These are phyloP conservation scores for Botrytis galanthina DNA, from an alignment of 2,329 filamentous ascomycete genomes.

Conservation along the genomic window DNA sequence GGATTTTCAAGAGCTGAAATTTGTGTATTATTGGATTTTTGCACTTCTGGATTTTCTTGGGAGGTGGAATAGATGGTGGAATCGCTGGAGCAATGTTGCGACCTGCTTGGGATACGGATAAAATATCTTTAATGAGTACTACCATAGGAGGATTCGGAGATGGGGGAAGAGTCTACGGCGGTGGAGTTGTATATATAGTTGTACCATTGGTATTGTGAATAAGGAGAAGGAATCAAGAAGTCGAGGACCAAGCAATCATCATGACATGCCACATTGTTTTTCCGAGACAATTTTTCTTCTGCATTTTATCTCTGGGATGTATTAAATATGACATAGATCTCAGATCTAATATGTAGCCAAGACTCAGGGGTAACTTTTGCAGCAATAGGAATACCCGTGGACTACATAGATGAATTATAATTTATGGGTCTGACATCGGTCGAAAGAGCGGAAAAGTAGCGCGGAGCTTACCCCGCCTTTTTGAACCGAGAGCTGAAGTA, in stretches of 20 bases:
- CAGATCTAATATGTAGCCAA: neutral
- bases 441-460: neutral
- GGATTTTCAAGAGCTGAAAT: slow-evolving; percentile 38
- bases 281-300: neutral
- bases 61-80: slow-evolving; percentile 4
- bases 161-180: neutral
- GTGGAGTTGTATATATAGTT: slow-evolving; percentile 3
- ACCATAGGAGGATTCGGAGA: neutral
- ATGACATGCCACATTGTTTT: neutral
- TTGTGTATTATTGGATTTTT: slow-evolving; percentile 27
- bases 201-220: neutral
- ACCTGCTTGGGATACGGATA: neutral
- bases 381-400: neutral
- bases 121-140: neutral
- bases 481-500: neutral
- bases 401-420: neutral
- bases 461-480: slow-evolving; percentile 12
- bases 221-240: slow-evolving; percentile 1
- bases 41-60: slow-evolving; percentile 12
- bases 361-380: slow-evolving; percentile 2
- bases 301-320: neutral
- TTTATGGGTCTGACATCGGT: neutral
- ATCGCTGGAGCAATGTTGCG: neutral
- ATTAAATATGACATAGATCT: slow-evolving; percentile 6
- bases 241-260: neutral